A percentile compares a stretch with the other conserved stretches of the same genome.
These are phyloP conservation scores for Yamadazyma kitorensis DNA, from an alignment of 805 yeast species.

Conservation along the genomic window DNA sequence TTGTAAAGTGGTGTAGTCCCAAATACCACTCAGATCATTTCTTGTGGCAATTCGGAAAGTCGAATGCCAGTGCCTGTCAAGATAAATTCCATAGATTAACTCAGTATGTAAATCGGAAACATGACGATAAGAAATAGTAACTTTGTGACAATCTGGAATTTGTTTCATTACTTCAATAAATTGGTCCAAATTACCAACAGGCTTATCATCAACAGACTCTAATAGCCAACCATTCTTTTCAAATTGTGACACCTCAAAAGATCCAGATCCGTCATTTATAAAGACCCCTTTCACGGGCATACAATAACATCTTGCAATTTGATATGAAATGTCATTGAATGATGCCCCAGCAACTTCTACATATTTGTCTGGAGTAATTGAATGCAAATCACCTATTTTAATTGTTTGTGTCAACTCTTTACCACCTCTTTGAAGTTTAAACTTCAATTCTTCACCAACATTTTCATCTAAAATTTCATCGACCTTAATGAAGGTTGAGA, in stretches of 20 bases:
- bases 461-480: conserved; percentile 76
- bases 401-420: conserved; percentile 48
- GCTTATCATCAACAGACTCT: conserved; percentile 71
- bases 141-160: conserved; percentile 74
- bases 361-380: conserved; percentile 77
- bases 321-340: conserved; percentile 83
- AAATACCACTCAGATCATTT: conserved; percentile 53
- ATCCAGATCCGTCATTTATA: conserved; percentile 72
- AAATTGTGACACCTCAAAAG: conserved; percentile 58
- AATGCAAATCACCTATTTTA: conserved; percentile 70
- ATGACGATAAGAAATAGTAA: conserved; percentile 71
- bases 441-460: conserved; percentile 55
- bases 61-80: conserved; percentile 85
- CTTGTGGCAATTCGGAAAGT: conserved; percentile 66
- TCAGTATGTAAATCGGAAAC: conserved; percentile 78
- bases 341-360: conserved; percentile 85
- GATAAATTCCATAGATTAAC: conserved; percentile 57
- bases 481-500: conserved; percentile 72
- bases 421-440: conserved; percentile 76
- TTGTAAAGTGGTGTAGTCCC: conserved; percentile 53
- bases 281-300: conserved; percentile 85
- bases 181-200: conserved; percentile 69
- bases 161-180: conserved; percentile 74
- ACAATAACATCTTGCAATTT: conserved; percentile 80
- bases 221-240: conserved; percentile 78